phyloP scores from a whole-genome alignment of 805 yeast species.

The Kurtzmaniella cleridarum region DNA sequence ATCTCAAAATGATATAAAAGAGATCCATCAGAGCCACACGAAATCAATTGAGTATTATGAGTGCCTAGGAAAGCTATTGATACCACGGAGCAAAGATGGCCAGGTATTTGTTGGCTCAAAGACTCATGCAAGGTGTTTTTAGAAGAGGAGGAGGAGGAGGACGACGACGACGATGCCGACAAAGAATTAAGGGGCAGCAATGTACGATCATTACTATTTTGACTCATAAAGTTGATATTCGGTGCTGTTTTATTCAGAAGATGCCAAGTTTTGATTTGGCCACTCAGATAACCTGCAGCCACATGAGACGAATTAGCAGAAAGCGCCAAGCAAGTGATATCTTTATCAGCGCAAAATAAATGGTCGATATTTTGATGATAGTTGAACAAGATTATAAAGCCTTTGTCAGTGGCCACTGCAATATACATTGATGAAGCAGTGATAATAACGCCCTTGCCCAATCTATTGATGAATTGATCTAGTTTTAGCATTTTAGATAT shows the following conservation, averaged over 20 bases:
- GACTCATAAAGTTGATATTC: conserved; percentile 19
- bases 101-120: not conserved
- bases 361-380: conserved; percentile 53
- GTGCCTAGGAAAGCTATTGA: conserved; percentile 19
- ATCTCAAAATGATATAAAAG: conserved; percentile 61
- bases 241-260: conserved; percentile 15
- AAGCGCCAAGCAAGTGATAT: conserved; percentile 44
- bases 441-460: conserved; percentile 19
- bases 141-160: not conserved
- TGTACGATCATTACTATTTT: conserved; percentile 42
- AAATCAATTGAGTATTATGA: conserved; percentile 22
- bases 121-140: not conserved
- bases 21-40: conserved; percentile 33
- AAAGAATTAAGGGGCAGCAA: conserved; percentile 29
- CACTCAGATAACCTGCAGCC: conserved; percentile 65
- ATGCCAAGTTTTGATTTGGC: conserved; percentile 69
- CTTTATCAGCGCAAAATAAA: conserved; percentile 24
- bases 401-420: conserved; percentile 67
- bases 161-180: conserved; percentile 51
- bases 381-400: conserved; percentile 61
- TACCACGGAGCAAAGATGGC: not conserved
- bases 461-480: conserved; percentile 12
- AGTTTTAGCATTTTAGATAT: conserved; percentile 1
- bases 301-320: conserved; percentile 67
- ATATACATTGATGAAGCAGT: conserved; percentile 32